Conservation (phyloP, 2,329 filamentous ascomycete species). For the Thelonectria olida region DNA sequence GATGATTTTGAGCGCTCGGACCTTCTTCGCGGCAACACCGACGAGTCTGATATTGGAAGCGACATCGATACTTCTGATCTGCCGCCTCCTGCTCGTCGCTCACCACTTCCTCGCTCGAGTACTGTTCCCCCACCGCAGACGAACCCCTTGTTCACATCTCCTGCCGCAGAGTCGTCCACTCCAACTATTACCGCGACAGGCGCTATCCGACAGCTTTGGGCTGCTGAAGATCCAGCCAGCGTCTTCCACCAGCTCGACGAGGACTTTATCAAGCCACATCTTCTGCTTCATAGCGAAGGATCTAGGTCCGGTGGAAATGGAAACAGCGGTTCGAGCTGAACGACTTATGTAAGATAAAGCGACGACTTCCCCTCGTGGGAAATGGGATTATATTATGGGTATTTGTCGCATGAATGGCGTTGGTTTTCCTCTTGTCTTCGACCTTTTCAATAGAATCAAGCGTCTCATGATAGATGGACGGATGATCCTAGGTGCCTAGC, state of each 20-base stretch:
- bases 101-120: constrained; percentile 45
- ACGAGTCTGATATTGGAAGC: constrained; percentile 68
- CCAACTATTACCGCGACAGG: constrained; percentile 74
- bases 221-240: constrained; percentile 86
- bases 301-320: constrained; percentile 39
- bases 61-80: constrained; percentile 75
- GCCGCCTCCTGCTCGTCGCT: constrained; percentile 65
- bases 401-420: constrained; percentile 40
- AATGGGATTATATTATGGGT: constrained; percentile 22
- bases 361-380: neutral
- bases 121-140: constrained; percentile 37
- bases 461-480: constrained; percentile 28
- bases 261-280: constrained; percentile 91
- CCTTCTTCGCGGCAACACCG: constrained; percentile 59
- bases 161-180: constrained; percentile 41
- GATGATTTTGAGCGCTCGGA: constrained; percentile 66
- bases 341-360: constrained; percentile 2
- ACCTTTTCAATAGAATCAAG: constrained; percentile 26
- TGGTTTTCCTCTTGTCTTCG: constrained; percentile 22
- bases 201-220: constrained; percentile 83
- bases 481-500: constrained; percentile 13
- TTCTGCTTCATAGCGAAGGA: constrained; percentile 78
- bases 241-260: constrained; percentile 95
- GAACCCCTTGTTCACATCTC: constrained; percentile 43
- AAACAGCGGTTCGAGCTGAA: constrained; percentile 36